phyloP scores from a whole-genome alignment of 1,139 yeast species.

The Geotrichum siamense region DNA sequence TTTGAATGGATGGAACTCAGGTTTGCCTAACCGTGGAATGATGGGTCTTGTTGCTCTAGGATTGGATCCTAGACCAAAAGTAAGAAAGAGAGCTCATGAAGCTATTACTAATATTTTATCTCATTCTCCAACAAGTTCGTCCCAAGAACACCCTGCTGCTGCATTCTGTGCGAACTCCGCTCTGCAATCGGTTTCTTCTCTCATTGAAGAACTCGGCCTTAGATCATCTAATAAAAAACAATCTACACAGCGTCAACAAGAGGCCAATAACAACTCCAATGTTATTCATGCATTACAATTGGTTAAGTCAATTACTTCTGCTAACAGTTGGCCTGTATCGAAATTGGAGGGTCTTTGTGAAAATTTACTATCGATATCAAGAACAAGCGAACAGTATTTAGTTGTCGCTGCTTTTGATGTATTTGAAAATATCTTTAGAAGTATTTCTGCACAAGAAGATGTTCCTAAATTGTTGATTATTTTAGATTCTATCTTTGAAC shows the following conservation, averaged over 20 bases:
- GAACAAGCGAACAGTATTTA: constrained; percentile 75
- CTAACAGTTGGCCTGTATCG: constrained; percentile 74
- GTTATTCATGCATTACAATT: constrained; percentile 75
- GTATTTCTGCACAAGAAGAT: constrained; percentile 64
- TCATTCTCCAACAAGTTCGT: constrained; percentile 77
- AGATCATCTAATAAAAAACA: constrained; percentile 27
- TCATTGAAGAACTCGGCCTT: constrained; percentile 35
- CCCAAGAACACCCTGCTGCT: constrained; percentile 70
- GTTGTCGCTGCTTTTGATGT: constrained; percentile 78
- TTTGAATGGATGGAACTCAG: constrained; percentile 59
- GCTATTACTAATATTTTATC: constrained; percentile 57
- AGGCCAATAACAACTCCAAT: constrained; percentile 38
- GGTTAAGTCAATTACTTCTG: constrained; percentile 56
- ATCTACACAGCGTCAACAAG: constrained; percentile 23
- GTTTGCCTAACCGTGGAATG: constrained; percentile 66
- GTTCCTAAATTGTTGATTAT: constrained; percentile 50
- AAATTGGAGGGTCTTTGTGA: constrained; percentile 72
- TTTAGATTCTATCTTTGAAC: constrained; percentile 63
- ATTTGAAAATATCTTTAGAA: constrained; percentile 74
- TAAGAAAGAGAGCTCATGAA: constrained; percentile 91
- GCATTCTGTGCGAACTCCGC: constrained; percentile 62
- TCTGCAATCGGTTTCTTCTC: constrained; percentile 44
- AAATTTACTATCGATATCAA: constrained; percentile 62
- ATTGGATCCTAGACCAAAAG: constrained; percentile 88
- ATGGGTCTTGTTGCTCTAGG: constrained; percentile 74